phyloP scores from a whole-genome alignment of 2,329 filamentous ascomycete genomes.

The Fusarium redolens region DNA sequence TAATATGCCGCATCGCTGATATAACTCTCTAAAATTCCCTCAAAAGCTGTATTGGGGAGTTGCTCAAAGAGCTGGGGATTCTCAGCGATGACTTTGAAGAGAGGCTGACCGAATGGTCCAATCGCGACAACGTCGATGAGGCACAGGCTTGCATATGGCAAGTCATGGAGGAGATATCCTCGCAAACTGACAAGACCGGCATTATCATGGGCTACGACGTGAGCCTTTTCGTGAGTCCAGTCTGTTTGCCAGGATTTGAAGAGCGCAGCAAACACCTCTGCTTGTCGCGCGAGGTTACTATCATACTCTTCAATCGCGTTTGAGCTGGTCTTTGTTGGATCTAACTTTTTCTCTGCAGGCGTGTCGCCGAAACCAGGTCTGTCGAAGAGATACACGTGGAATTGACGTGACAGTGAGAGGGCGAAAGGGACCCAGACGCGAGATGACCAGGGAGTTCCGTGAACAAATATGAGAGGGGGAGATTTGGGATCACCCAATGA shows the following conservation, averaged over 20 bases:
- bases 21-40: conserved; percentile 55
- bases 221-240: conserved; percentile 45
- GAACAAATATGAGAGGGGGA: conserved; percentile 56
- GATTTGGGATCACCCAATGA: conserved; percentile 46
- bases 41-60: conserved; percentile 48
- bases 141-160: conserved; percentile 53
- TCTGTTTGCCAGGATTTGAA: conserved; percentile 48
- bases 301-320: conserved; percentile 42
- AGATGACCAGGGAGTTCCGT: conserved; percentile 61
- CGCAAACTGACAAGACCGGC: conserved; percentile 56
- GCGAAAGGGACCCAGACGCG: conserved; percentile 53
- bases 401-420: conserved; percentile 48
- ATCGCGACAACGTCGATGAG: conserved; percentile 58
- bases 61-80: conserved; percentile 51
- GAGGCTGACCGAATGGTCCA: conserved; percentile 55
- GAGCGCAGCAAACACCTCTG: conserved; percentile 52
- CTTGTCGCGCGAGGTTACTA: conserved; percentile 53
- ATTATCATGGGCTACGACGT: conserved; percentile 59
- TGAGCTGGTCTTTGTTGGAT: neutral
- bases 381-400: conserved; percentile 58
- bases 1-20: conserved; percentile 52
- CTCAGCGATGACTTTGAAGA: conserved; percentile 56
- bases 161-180: conserved; percentile 51
- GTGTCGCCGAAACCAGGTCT: conserved; percentile 58
- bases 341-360: conserved; percentile 41